phyloP scores from a whole-genome alignment of 768 basidiomycete genomes.

The Boletus sensibilis region DNA sequence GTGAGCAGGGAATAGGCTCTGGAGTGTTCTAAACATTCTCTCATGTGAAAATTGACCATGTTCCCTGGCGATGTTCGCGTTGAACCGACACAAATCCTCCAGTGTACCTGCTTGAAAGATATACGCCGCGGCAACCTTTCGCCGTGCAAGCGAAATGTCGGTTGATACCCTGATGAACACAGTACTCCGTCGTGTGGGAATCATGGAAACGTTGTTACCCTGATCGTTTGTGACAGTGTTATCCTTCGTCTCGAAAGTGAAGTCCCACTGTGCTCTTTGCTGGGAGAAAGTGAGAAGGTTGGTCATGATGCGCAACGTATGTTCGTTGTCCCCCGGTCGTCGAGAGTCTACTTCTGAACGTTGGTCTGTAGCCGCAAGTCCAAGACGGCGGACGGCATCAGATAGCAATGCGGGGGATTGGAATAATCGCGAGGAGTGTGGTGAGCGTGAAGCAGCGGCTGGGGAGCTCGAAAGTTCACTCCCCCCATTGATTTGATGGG shows the following conservation, averaged over 20 bases:
- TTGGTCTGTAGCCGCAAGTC: slow-evolving; percentile 60
- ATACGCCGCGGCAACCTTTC: slow-evolving; percentile 63
- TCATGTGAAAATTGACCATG: slow-evolving; percentile 70
- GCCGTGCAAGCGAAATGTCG: slow-evolving; percentile 47
- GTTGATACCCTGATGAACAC: slow-evolving; percentile 57
- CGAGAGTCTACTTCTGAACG: slow-evolving; percentile 40
- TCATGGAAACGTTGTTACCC: slow-evolving; percentile 16
- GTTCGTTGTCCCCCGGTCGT: slow-evolving; percentile 49
- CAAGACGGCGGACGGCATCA: slow-evolving; percentile 69
- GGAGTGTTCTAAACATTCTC: slow-evolving; percentile 58
- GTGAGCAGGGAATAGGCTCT: slow-evolving; percentile 44
- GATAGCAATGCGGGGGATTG: slow-evolving; percentile 70
- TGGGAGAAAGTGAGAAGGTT: slow-evolving; percentile 65
- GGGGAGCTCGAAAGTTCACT: slow-evolving; percentile 50
- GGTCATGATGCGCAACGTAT: slow-evolving; percentile 75
- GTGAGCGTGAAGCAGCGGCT: slow-evolving; percentile 25
- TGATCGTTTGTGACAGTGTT: slow-evolving; percentile 25
- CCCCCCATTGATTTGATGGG: slow-evolving; percentile 36
- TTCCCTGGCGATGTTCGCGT: slow-evolving; percentile 57
- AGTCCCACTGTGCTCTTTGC: slow-evolving; percentile 37
- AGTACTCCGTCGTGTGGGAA: slow-evolving; percentile 50
- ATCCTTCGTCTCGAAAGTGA: slow-evolving; percentile 42
- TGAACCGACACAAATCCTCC: slow-evolving; percentile 52
- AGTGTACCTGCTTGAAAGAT: slow-evolving; percentile 45
- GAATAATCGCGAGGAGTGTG: slow-evolving; percentile 35